Base-by-base conservation (phyloP, 768 basidiomycete genomes). In the Phanerochaete sordida region DNA sequence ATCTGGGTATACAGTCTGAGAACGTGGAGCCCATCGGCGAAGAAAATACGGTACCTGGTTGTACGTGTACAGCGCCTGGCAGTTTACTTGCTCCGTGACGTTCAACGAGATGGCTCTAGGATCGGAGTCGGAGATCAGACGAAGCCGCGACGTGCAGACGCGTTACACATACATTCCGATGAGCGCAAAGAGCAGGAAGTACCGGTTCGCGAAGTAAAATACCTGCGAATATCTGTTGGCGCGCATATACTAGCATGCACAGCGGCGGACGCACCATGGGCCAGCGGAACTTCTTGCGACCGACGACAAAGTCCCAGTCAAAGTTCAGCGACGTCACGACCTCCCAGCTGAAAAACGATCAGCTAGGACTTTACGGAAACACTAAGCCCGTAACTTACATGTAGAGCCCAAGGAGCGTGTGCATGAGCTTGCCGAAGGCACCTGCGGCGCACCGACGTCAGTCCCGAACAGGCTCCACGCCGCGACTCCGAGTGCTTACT, bases 131-230 rank as follows among this genome's bases (percentile, higher is more conserved):
- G n/a, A 9, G 19, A 33, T 51, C 30, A 51, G 30, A 16, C 30
- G 16, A 33, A 43, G 39, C 39, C 4, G 19, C 19, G 19, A 19
- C 19, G 4, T 4, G 19, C 5, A 43, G 19, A 33, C 50, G 23
- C 9, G 23, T 31, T n/a, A n/a, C 33, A 51, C 50, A 23, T 64
- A 88, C 88, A 90, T 87, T 67, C 88, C 88, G 57, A 87, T 76
- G 61, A 89, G 71, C 2, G 88, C 84, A 62, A 87, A 77, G 6
- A 90, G 71, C 37, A 89, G 71, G 65, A 77, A 81, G 68, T 89
- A 90, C 53, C 88, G 82, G 63, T 86, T 84, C 48, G 84, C 70
- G 70, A 90, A 89, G 70, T 90, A 90, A 68, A 88, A 87, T 47
- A 79, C 72, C 86, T 88, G 59, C 23, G 58, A 19, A 24, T 62